Base-by-base conservation (phyloP, 148 eudicot genomes). In the Tetragonia tetragonoides region DNA sequence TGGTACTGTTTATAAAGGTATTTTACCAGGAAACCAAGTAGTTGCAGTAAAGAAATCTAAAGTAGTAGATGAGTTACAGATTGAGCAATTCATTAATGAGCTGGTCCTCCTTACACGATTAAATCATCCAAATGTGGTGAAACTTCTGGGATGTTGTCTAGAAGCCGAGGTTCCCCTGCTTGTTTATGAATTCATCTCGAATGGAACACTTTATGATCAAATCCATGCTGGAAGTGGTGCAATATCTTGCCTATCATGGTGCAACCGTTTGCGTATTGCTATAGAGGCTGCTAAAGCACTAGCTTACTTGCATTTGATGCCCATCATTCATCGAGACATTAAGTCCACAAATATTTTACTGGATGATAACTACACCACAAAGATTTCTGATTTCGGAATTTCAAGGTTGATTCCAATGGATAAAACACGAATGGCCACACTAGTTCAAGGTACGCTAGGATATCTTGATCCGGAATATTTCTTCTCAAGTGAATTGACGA, bases 1-100 rank as follows among this genome's bases (percentile, higher is more conserved):
- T 53, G 79, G 79, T 12, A 76, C 79, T 21, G 80, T 69, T 15
- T 77, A 77, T 17, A 57, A 44, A 20, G 80, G 80, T 41, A 18
- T 46, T 1, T 68, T 77, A 64, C 73, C 47, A 14, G 80, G 72
- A 5, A 47, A 57, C 3, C 72, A 20, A 62, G 51, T 68, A 7
- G 80, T 70, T 60, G 80, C 80, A 15, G 23, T 77, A 23, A 77
- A 77, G 60, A 60, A 40, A 21, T 77, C 80, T 3, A 77, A 59
- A 34, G 10, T 77, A 40, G 74, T 44, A 21, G 80, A 77, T 28
- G 65, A 68, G 16, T 40, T 74, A 69, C 80, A 77, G 21, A 77
- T 70, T 6, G 80, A 77, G 6, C 80, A 77, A 24, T 77, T 77
- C 67, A 77, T 77, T 68, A 77, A 77, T 21, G 80, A 77, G 74